A percentile compares a stretch with the other conserved stretches of the same genome.
phyloP scores from a whole-genome alignment of 345 rosid genomes.

The Melaleuca quinquenervia region DNA sequence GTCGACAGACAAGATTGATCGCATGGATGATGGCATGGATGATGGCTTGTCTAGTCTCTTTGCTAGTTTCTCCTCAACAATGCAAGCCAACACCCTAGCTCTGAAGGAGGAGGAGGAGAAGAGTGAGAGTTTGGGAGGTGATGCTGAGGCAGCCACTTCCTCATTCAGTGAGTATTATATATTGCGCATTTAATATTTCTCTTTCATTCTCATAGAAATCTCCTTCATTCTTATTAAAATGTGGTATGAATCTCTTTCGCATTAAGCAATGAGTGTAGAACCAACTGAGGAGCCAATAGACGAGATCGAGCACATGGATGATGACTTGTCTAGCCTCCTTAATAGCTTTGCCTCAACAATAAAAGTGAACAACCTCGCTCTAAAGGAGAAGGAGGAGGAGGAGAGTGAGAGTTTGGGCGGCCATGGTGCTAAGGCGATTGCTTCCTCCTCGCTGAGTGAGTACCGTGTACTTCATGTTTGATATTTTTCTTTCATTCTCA shows the following conservation, averaged over 20 bases:
- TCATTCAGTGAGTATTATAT: background rate
- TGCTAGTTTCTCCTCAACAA: no score
- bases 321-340: background rate
- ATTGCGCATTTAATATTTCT: background rate
- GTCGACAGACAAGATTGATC: no score
- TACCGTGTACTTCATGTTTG: background rate
- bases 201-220: background rate
- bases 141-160: background rate
- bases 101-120: background rate
- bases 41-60: no score
- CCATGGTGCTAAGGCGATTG: background rate
- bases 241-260: background rate
- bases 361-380: constrained; percentile 22
- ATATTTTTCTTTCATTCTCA: background rate
- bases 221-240: background rate
- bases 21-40: no score
- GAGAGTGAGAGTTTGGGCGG: background rate
- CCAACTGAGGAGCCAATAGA: background rate
- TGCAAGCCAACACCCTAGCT: constrained; percentile 22
- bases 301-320: background rate
- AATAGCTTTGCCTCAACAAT: background rate
- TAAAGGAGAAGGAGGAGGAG: background rate
- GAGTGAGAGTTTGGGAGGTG: background rate
- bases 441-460: background rate
- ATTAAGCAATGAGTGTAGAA: background rate